Base-by-base conservation (phyloP, 2,329 filamentous ascomycete species). In the Ophiocordyceps camponoti-saundersi region DNA sequence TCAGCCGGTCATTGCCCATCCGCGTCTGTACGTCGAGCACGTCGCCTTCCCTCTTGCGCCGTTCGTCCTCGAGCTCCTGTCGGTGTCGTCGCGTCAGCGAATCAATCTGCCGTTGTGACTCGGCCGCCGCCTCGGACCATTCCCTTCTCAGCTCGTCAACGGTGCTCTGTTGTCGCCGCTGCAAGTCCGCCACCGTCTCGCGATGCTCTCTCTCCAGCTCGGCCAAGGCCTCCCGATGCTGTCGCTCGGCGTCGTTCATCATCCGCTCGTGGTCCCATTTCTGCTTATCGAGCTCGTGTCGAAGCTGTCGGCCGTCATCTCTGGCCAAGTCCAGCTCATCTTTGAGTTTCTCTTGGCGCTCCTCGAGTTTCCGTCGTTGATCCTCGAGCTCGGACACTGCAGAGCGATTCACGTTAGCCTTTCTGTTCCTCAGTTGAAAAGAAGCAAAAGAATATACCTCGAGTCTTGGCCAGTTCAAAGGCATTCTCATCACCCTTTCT, bases 401-500 rank as follows among this genome's bases (percentile, higher is more conserved):
- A 29, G 43, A 57, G 51, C 34, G 22, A 7, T 48, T 36, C 56
- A 10, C 11, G 15, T 41, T 15, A 23, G 40, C n/a, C 16, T 22
- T 6, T 6, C 15, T 40, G 6, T 12, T 6, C 12, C 18, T 20
- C 2, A 7, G 18, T n/a, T 10, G 6, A 1, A n/a, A 8, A 20
- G n/a, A n/a, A 7, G 10, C n/a, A 20, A 8, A n/a, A 20, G 6
- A 18, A 42, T 77, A 53, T 69, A 92, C 86, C 78, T 72, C 80
- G 77, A 46, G 71, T 73, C 59, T 90, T 93, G 53, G 85, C 82
- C 11, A 85, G 55, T 16, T 82, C 77, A 43, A 93, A 71, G 0
- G 80, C 76, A 51, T 92, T 82, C 55, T 90, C 86, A 50, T 87
- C 69, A 6, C 71, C 74, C 48, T 75, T 80, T 54, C 77, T 80